Conservation (phyloP, 148 eudicot species). For the Rhododendron vialii region DNA sequence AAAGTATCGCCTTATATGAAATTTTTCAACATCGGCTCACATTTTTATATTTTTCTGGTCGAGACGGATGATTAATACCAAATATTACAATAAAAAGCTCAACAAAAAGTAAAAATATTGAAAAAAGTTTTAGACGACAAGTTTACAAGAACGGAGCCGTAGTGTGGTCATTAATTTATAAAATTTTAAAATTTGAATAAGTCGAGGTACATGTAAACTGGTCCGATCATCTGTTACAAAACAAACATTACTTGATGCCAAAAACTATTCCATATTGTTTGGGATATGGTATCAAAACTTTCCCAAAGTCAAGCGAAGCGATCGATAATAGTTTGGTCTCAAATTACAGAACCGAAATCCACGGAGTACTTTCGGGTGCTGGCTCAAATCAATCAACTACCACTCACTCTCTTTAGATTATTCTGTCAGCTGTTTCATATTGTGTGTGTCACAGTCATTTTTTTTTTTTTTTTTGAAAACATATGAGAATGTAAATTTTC, state of each 20-base stretch:
- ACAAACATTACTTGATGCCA: not conserved
- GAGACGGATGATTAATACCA: no score
- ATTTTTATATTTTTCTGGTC: no score
- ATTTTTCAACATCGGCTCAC: no score
- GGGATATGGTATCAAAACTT: not conserved
- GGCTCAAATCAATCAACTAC: not conserved
- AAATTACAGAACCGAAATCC: constrained; percentile 7
- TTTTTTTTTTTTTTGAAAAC: no score
- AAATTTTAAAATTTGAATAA: no score
- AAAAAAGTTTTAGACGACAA: no score
- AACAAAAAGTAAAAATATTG: not conserved
- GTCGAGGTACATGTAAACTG: not conserved
- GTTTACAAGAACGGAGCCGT: not conserved
- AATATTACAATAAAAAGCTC: no score
- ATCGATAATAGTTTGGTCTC: not conserved
- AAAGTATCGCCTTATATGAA: no score
- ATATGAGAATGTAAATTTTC: not conserved
- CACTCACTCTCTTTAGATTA: no score
- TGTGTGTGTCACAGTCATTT: no score
- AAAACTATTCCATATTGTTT: not conserved
- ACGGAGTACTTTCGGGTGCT: not conserved
- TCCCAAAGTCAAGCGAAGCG: not conserved
- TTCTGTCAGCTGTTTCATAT: no score
- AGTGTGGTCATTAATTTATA: not conserved
- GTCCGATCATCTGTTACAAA: not conserved